phyloP scores from a whole-genome alignment of 768 basidiomycete genomes.

The Rhizopogon vulgaris region DNA sequence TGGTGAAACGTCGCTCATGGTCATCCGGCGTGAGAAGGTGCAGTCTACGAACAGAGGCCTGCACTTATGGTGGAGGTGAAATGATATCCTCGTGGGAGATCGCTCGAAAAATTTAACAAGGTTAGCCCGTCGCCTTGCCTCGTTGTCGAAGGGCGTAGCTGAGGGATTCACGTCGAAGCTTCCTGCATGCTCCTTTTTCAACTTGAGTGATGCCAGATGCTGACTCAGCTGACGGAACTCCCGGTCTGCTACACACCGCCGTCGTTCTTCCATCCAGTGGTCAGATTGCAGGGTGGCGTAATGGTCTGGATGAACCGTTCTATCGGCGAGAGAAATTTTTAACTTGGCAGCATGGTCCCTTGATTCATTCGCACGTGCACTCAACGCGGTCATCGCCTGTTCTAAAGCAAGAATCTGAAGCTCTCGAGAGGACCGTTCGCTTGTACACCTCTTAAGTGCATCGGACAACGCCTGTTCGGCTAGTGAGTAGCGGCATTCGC shows the following conservation, averaged over 20 bases:
- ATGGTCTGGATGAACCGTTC: conserved; percentile 30
- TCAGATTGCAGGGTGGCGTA: conserved; percentile 37
- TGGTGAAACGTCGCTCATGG: conserved; percentile 28
- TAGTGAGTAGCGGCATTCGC: conserved; percentile 35
- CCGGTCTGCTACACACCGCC: conserved; percentile 29
- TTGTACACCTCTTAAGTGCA: conserved; percentile 27
- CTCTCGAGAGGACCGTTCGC: conserved; percentile 33
- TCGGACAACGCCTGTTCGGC: conserved; percentile 38
- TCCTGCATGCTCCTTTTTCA: conserved; percentile 8
- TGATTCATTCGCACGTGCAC: conserved; percentile 39
- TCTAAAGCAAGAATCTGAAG: conserved; percentile 43
- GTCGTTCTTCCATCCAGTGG: conserved; percentile 47
- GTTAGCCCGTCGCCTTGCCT: conserved; percentile 29
- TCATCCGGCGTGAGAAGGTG: conserved; percentile 27
- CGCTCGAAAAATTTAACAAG: conserved; percentile 32
- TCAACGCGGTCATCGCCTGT: conserved; percentile 36
- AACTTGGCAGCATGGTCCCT: conserved; percentile 36
- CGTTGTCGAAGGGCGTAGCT: conserved; percentile 11
- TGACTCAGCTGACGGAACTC: conserved; percentile 31
- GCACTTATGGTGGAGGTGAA: conserved; percentile 27
- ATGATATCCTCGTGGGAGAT: conserved; percentile 28
- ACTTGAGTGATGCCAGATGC: conserved; percentile 28
- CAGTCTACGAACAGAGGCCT: conserved; percentile 21
- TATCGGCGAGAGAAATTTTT: conserved; percentile 30
- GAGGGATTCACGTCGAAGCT: conserved; percentile 11